phyloP scores from a whole-genome alignment of 805 yeast species.

The Cyberlindnera japonica region DNA sequence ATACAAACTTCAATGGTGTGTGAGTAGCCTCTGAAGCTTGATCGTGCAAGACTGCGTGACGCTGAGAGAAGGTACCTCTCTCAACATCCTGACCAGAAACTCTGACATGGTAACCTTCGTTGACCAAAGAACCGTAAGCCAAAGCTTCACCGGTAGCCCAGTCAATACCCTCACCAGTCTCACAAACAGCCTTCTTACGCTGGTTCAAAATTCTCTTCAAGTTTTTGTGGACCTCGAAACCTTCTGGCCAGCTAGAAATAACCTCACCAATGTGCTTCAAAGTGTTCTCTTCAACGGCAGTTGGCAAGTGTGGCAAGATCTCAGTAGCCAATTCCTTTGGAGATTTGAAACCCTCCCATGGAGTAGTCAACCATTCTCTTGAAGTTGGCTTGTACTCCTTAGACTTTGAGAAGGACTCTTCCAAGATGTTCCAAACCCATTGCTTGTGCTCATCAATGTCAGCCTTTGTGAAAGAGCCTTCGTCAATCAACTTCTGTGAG shows the following conservation, averaged over 20 bases:
- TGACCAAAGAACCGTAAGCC: constrained; percentile 87
- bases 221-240: constrained; percentile 89
- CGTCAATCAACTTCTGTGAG: constrained; percentile 71
- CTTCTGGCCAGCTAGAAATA: constrained; percentile 81
- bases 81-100: constrained; percentile 99
- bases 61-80: constrained; percentile 99
- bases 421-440: constrained; percentile 96
- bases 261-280: constrained; percentile 76
- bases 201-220: constrained; percentile 87
- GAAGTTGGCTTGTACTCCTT: constrained; percentile 88
- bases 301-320: constrained; percentile 92
- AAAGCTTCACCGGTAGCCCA: constrained; percentile 99
- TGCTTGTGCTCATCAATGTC: constrained; percentile 94
- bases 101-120: constrained; percentile 96
- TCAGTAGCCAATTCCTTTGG: constrained; percentile 96
- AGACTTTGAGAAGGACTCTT: constrained; percentile 83
- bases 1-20: constrained; percentile 80
- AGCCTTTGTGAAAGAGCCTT: constrained; percentile 83
- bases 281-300: constrained; percentile 71
- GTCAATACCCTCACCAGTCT: constrained; percentile 90
- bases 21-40: constrained; percentile 80
- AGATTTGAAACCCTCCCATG: constrained; percentile 98
- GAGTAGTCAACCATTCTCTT: constrained; percentile 97
- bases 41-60: constrained; percentile 97
- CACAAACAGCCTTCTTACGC: constrained; percentile 83